A percentile compares a stretch with the other conserved stretches of the same genome.
Evolutionary conservation across 2,329 filamentous ascomycete genomes (phyloP).

Genomic region (Penicillium sp.): DNA sequence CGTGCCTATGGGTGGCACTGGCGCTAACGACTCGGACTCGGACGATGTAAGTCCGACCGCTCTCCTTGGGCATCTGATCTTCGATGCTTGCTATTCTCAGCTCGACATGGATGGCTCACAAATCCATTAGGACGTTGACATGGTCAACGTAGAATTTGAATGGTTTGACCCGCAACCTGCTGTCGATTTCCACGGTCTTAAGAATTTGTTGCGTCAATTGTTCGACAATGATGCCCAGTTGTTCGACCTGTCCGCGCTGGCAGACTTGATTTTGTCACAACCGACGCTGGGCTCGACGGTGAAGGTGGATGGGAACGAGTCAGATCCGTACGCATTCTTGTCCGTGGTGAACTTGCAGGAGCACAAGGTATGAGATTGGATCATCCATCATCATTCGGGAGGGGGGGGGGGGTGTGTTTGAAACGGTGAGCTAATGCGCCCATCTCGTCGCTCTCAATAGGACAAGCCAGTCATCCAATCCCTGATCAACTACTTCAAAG

Average conservation of each 20-base stretch:
- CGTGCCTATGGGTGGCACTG: conserved; percentile 38
- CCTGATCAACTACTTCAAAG: conserved; percentile 64
- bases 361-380: conserved; percentile 49
- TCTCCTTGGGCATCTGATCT: too few species aligned
- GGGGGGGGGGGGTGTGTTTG: too few species aligned
- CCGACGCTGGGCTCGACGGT: conserved; percentile 86
- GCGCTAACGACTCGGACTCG: conserved; percentile 37
- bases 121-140: conserved; percentile 67
- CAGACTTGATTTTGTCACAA: conserved; percentile 82
- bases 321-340: conserved; percentile 86
- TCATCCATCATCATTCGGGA: too few species aligned
- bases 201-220: conserved; percentile 81
- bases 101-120: too few species aligned
- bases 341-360: conserved; percentile 78
- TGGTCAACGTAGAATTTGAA: conserved; percentile 94
- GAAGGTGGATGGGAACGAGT: conserved; percentile 92
- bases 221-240: conserved; percentile 81
- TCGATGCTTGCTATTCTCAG: too few species aligned
- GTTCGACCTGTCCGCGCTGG: conserved; percentile 79
- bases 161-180: conserved; percentile 93
- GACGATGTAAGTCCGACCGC: conserved; percentile 31
- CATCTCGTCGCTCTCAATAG: conserved; percentile 23
- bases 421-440: too few species aligned
- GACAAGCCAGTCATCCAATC: conserved; percentile 66
- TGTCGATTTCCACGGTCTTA: conserved; percentile 91